Evolutionary conservation across 2,329 filamentous ascomycete genomes (phyloP).

Genomic region (Calycina herbarum): DNA sequence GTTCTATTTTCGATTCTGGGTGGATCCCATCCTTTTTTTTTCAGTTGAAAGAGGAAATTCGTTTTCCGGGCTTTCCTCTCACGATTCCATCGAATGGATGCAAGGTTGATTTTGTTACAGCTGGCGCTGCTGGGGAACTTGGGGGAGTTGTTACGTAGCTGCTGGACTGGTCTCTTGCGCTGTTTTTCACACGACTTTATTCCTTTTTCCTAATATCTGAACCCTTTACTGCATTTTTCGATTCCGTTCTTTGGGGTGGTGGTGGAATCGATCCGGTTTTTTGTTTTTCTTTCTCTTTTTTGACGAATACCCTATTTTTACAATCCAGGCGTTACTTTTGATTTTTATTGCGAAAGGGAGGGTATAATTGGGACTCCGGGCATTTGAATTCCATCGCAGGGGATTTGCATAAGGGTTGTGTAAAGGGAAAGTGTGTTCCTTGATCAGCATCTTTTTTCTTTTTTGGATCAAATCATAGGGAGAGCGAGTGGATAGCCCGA

Average conservation of each 20-base stretch:
- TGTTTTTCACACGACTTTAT: not conserved
- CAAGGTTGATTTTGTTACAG: not conserved
- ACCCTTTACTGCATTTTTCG: not conserved
- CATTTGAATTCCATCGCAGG: no score
- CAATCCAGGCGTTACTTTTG: no score
- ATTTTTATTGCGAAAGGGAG: no score
- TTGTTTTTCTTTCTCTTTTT: not conserved
- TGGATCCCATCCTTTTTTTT: not conserved
- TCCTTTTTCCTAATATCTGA: not conserved
- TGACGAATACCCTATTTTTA: not conserved
- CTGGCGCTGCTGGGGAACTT: not conserved
- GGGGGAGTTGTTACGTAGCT: not conserved
- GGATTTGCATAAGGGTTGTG: no score
- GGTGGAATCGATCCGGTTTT: not conserved
- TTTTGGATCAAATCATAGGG: no score
- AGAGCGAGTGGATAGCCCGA: no score
- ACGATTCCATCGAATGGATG: conserved; percentile 2
- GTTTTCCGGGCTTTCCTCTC: not conserved
- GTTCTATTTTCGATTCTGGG: not conserved
- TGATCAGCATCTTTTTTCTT: no score
- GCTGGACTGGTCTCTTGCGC: conserved; percentile 7
- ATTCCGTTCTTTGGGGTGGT: not conserved
- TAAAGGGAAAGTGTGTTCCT: no score
- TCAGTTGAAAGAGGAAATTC: not conserved
- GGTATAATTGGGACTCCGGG: no score